Percentiles rank a stretch among this genome's conserved stretches.
These are phyloP conservation scores for Penicillium sp. DNA, from an alignment of 2,329 filamentous ascomycete genomes.

Conservation along the genomic window DNA sequence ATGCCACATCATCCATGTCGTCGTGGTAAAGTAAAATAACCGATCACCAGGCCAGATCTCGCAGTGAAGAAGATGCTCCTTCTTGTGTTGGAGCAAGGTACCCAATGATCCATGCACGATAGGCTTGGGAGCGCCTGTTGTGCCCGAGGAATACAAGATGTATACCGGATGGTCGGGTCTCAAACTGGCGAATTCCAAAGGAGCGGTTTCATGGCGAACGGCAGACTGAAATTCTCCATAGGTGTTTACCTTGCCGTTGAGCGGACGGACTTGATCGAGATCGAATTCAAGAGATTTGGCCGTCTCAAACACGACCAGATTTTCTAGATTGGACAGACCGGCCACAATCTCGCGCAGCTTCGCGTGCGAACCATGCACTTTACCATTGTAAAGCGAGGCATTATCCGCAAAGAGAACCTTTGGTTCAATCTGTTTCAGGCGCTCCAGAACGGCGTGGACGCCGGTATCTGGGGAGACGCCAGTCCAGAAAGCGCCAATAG, in stretches of 20 bases:
- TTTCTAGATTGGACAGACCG: constrained; percentile 60
- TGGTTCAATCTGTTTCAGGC: constrained; percentile 78
- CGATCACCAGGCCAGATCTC: constrained; percentile 67
- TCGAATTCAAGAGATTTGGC: constrained; percentile 43
- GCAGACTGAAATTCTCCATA: constrained; percentile 45
- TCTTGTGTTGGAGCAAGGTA: constrained; percentile 92
- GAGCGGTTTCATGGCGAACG: constrained; percentile 34
- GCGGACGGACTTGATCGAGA: constrained; percentile 30
- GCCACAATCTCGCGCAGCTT: constrained; percentile 75
- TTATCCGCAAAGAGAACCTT: constrained; percentile 81
- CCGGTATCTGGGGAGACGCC: constrained; percentile 89
- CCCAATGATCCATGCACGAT: constrained; percentile 90
- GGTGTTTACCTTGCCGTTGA: constrained; percentile 36
- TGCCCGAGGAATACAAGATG: constrained; percentile 88
- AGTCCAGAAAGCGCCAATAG: constrained; percentile 86
- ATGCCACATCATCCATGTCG: constrained; percentile 99
- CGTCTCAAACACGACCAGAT: constrained; percentile 69
- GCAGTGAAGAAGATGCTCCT: constrained; percentile 84
- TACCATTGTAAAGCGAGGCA: constrained; percentile 83
- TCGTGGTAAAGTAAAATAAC: constrained; percentile 90
- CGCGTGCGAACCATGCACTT: constrained; percentile 69
- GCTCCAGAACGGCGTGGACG: constrained; percentile 82
- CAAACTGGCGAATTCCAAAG: constrained; percentile 66
- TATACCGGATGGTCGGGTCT: constrained; percentile 84
- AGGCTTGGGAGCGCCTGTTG: constrained; percentile 80